phyloP scores from a whole-genome alignment of 139 green algal species.

The Tetraselmis chui region DNA sequence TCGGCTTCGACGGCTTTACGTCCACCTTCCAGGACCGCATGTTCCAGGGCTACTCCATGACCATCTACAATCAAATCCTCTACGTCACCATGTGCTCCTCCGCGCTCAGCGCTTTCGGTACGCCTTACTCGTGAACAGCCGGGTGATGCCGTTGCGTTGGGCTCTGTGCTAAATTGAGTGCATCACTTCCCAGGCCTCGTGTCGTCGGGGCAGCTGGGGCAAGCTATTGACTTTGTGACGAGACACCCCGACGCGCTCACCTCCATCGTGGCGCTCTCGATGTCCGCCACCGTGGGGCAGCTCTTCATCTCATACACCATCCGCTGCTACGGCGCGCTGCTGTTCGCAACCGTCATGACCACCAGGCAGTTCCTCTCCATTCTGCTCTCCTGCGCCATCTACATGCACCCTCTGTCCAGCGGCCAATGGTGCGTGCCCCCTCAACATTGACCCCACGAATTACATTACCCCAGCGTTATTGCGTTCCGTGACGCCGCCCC shows the following conservation, averaged over 20 bases:
- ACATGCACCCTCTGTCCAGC: slow-evolving; percentile 63
- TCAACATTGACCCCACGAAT: not conserved
- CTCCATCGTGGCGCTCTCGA: slow-evolving; percentile 52
- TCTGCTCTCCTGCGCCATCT: slow-evolving; percentile 79
- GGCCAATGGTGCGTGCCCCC: slow-evolving; percentile 62
- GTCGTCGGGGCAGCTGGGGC: slow-evolving; percentile 42
- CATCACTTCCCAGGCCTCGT: slow-evolving; percentile 25
- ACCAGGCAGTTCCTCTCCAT: slow-evolving; percentile 87
- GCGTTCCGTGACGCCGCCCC: not conserved
- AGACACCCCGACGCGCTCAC: slow-evolving; percentile 41
- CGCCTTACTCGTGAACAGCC: too few species aligned
- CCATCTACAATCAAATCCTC: slow-evolving; percentile 87
- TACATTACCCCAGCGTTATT: not conserved
- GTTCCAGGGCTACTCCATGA: slow-evolving; percentile 93
- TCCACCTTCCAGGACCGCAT: slow-evolving; percentile 95
- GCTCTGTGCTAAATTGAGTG: too few species aligned
- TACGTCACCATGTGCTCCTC: slow-evolving; percentile 71
- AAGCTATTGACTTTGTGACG: slow-evolving; percentile 50
- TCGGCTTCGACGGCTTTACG: slow-evolving; percentile 95
- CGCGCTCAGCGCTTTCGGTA: slow-evolving; percentile 36
- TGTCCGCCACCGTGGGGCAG: slow-evolving; percentile 49
- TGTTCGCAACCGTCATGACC: slow-evolving; percentile 94
- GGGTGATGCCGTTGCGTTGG: too few species aligned
- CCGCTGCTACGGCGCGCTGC: slow-evolving; percentile 64
- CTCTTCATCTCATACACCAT: slow-evolving; percentile 82